Conservation (phyloP, 768 basidiomycete genomes). For the Leccinum olivaceopallidum region DNA sequence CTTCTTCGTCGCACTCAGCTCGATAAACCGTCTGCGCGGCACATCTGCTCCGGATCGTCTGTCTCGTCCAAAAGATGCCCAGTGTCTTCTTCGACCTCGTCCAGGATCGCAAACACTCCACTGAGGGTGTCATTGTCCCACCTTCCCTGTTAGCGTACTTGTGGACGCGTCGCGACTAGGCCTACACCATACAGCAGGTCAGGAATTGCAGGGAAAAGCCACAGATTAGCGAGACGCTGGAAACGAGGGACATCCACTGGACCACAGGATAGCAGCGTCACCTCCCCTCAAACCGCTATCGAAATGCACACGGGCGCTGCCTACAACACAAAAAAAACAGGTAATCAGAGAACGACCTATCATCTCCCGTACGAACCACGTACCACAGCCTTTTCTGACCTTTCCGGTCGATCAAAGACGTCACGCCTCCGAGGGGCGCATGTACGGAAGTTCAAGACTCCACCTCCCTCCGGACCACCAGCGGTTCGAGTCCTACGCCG, state of each 20-base stretch:
- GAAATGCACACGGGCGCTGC: neutral
- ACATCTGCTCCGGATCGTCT: neutral
- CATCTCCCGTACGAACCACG: neutral
- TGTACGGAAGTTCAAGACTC: neutral
- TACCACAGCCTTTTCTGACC: neutral
- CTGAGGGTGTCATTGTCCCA: neutral
- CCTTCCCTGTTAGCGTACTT: neutral
- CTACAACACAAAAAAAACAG: neutral
- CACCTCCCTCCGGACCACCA: neutral
- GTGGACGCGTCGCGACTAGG: neutral
- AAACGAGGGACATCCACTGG: neutral
- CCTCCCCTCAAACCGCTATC: neutral
- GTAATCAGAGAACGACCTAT: neutral
- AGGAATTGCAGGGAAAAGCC: neutral
- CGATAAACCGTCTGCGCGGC: neutral
- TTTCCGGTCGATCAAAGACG: neutral
- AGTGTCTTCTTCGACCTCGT: neutral
- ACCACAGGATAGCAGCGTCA: neutral
- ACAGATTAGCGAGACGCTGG: too few relatives aligned
- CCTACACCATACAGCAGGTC: neutral
- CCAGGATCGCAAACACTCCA: neutral
- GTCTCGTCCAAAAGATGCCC: neutral
- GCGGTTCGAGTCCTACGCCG: neutral
- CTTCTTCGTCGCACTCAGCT: neutral
- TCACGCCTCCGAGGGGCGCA: neutral